Evolutionary conservation across 331 rosid genomes (phyloP).

Genomic region (Acacia pycnantha): DNA sequence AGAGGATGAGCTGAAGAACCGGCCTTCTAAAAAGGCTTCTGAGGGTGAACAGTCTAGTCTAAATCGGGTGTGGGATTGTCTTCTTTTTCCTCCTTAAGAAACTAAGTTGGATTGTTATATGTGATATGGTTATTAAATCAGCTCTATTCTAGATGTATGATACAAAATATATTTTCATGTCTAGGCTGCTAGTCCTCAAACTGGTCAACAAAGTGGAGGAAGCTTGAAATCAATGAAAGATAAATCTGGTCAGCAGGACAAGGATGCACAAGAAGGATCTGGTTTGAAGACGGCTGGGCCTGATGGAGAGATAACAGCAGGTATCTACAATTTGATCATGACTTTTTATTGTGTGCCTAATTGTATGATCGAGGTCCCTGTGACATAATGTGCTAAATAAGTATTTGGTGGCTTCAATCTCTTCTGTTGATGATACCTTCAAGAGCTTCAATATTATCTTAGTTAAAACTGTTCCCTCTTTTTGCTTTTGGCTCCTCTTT

Average conservation of each 20-base stretch:
- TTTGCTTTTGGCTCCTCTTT: not conserved
- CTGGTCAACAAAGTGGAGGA: constrained; percentile 59
- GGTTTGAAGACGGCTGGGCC: constrained; percentile 62
- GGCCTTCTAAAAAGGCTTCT: constrained; percentile 45
- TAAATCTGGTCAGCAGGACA: constrained; percentile 53
- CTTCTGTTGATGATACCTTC: constrained; percentile 13
- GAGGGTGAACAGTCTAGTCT: constrained; percentile 54
- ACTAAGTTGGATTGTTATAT: constrained; percentile 9
- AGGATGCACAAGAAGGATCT: constrained; percentile 48
- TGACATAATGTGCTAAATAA: constrained; percentile 19
- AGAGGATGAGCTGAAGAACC: constrained; percentile 60
- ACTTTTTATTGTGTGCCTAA: constrained; percentile 25
- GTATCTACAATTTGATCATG: constrained; percentile 35
- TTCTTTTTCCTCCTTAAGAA: not conserved
- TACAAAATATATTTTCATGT: constrained; percentile 22
- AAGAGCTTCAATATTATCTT: constrained; percentile 16
- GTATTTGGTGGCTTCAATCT: constrained; percentile 19
- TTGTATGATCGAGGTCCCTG: constrained; percentile 5
- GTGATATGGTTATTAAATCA: constrained; percentile 4
- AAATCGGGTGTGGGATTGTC: constrained; percentile 46
- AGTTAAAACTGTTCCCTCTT: constrained; percentile 16
- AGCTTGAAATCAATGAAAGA: constrained; percentile 59
- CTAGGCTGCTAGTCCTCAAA: constrained; percentile 64
- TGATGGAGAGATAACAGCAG: constrained; percentile 65
- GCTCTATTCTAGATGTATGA: constrained; percentile 10